Evolutionary conservation across 140 eudicot genomes (phyloP).

Genomic region (Senecio squalidus): DNA sequence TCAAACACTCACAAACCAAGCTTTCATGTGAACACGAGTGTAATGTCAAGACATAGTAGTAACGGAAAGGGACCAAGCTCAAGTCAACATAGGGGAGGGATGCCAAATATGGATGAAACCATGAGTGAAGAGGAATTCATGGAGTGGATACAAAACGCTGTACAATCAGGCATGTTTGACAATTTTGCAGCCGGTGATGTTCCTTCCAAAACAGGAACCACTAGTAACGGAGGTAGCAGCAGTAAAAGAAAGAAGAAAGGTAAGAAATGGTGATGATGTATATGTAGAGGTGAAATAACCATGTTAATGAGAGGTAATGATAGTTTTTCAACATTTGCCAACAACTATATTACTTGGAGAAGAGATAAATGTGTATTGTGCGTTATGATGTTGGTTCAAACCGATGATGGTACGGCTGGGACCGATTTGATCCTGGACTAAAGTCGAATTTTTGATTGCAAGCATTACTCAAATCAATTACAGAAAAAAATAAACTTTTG

Average conservation of each 20-base stretch:
- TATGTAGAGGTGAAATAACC: constrained; percentile 1
- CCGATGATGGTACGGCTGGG: too few relatives aligned
- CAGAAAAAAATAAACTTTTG: too few relatives aligned
- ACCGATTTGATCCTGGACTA: too few relatives aligned
- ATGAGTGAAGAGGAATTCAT: constrained; percentile 90
- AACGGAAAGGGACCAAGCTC: constrained; percentile 48
- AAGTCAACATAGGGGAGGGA: constrained; percentile 53
- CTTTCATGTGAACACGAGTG: constrained; percentile 81
- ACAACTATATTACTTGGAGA: constrained; percentile 12
- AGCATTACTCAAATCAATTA: too few relatives aligned
- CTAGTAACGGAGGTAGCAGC: constrained; percentile 28
- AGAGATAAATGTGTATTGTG: too few relatives aligned
- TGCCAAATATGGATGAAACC: constrained; percentile 57
- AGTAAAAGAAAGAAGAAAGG: constrained; percentile 82
- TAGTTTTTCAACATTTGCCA: constrained; percentile 2
- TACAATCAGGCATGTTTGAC: constrained; percentile 74
- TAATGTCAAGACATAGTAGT: constrained; percentile 48
- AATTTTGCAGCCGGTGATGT: constrained; percentile 43
- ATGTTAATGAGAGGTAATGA: background rate
- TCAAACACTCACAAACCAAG: constrained; percentile 87
- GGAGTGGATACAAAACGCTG: constrained; percentile 81
- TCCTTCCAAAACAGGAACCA: constrained; percentile 34
- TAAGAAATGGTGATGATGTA: constrained; percentile 54
- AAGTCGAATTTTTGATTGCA: too few relatives aligned
- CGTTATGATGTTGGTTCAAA: too few relatives aligned